Percentiles rank a stretch among this genome's conserved stretches.
Evolutionary conservation across 2,329 filamentous ascomycete genomes (phyloP).

Genomic region (Phoma herbarum): DNA sequence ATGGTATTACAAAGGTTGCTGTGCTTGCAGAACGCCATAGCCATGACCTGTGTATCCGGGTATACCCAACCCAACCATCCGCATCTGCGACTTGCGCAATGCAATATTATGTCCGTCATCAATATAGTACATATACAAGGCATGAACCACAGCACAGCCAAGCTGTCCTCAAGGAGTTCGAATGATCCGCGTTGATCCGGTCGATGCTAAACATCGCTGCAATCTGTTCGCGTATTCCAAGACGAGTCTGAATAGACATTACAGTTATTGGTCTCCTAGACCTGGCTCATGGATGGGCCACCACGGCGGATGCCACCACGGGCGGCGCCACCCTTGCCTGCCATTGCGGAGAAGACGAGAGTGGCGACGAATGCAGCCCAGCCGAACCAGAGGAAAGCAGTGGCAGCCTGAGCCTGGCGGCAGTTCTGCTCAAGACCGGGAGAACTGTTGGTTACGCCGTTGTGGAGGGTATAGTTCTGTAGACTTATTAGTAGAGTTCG

Average conservation of each 20-base stretch:
- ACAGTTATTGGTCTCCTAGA: conserved; percentile 52
- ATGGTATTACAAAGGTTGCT: conserved; percentile 14
- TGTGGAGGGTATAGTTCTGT: conserved; percentile 55
- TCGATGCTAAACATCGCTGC: conserved; percentile 18
- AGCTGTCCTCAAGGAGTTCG: not conserved
- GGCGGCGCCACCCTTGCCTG: conserved; percentile 58
- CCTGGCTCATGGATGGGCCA: conserved; percentile 63
- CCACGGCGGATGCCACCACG: conserved; percentile 60
- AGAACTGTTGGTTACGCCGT: conserved; percentile 71
- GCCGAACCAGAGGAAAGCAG: conserved; percentile 82
- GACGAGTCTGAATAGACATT: conserved; percentile 35
- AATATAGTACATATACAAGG: conserved; percentile 23
- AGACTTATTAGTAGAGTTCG: conserved; percentile 4
- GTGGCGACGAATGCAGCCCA: conserved; percentile 68
- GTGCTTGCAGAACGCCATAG: conserved; percentile 8
- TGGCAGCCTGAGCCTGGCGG: conserved; percentile 76
- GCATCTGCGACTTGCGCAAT: conserved; percentile 13
- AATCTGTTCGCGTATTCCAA: conserved; percentile 40
- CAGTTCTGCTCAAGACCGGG: conserved; percentile 69
- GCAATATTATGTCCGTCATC: conserved; percentile 17
- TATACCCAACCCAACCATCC: conserved; percentile 5
- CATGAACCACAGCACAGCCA: not conserved
- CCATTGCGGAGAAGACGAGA: conserved; percentile 64
- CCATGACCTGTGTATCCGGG: not conserved
- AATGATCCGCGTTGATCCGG: not conserved